phyloP scores from a whole-genome alignment of 345 rosid species.

The Salix dunnii region DNA sequence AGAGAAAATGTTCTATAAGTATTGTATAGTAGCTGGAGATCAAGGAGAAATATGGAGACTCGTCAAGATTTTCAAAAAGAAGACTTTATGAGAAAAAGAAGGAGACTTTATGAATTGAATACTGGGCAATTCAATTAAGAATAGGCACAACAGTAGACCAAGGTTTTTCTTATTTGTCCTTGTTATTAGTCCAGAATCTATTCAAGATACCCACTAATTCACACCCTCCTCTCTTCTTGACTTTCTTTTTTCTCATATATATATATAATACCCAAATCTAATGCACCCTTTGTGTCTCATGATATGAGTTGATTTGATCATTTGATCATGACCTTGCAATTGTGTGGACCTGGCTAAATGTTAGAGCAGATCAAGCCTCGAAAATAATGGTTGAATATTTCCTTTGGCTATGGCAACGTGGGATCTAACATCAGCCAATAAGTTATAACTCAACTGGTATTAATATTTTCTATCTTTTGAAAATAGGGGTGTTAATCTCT shows the following conservation, averaged over 20 bases:
- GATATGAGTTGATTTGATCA: not conserved
- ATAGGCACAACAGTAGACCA: conserved; percentile 36
- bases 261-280: no score
- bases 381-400: no score
- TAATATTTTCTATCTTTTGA: no score
- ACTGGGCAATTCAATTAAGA: conserved; percentile 27
- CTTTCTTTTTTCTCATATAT: not conserved
- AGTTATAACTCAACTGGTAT: no score
- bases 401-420: no score
- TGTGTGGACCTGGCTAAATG: not conserved
- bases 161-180: conserved; percentile 42
- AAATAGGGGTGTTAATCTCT: no score
- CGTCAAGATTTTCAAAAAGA: conserved; percentile 44
- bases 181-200: conserved; percentile 18
- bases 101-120: conserved; percentile 32
- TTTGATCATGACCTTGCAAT: not conserved
- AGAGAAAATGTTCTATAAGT: conserved; percentile 17
- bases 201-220: not conserved
- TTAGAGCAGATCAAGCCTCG: no score
- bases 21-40: conserved; percentile 59
- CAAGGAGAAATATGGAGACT: conserved; percentile 38
- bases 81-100: conserved; percentile 17
- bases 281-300: no score
- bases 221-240: not conserved
- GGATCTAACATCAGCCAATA: no score